Evolutionary conservation across 176 grass and related monocot genomes (phyloP).

Genomic region (Dendrocalamus sinicus): DNA sequence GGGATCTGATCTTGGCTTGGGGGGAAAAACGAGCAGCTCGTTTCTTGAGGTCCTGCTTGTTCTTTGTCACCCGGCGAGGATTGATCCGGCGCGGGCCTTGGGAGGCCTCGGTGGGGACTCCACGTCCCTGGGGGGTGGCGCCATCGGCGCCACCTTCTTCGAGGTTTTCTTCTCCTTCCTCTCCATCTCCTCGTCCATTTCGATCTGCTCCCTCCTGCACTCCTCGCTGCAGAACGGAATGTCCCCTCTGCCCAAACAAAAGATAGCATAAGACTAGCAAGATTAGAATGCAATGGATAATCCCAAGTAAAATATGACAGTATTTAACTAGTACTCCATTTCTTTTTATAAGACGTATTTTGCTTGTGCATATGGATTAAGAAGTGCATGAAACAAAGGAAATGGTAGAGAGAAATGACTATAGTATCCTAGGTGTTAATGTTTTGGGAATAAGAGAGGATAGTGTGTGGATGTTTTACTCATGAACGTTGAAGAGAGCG

Average conservation of each 20-base stretch:
- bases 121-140: constrained; percentile 36
- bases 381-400: too few species aligned
- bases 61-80: constrained; percentile 57
- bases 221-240: constrained; percentile 73
- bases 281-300: not conserved
- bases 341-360: too few species aligned
- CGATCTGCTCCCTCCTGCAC: constrained; percentile 74
- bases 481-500: too few species aligned
- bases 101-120: constrained; percentile 50
- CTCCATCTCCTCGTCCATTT: constrained; percentile 62
- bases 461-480: too few species aligned
- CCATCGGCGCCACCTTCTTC: constrained; percentile 45
- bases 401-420: too few species aligned
- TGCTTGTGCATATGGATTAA: too few species aligned
- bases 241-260: constrained; percentile 55
- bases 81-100: constrained; percentile 57
- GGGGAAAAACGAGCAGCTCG: constrained; percentile 20
- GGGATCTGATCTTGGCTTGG: constrained; percentile 40
- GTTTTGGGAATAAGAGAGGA: too few species aligned
- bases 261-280: not conserved
- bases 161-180: constrained; percentile 47
- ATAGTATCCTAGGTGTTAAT: too few species aligned
- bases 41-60: not conserved
- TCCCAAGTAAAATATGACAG: not conserved
- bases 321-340: not conserved